These are phyloP conservation scores for Cardiospermum halicacabum DNA, from an alignment of 345 rosid species.

Conservation along the genomic window DNA sequence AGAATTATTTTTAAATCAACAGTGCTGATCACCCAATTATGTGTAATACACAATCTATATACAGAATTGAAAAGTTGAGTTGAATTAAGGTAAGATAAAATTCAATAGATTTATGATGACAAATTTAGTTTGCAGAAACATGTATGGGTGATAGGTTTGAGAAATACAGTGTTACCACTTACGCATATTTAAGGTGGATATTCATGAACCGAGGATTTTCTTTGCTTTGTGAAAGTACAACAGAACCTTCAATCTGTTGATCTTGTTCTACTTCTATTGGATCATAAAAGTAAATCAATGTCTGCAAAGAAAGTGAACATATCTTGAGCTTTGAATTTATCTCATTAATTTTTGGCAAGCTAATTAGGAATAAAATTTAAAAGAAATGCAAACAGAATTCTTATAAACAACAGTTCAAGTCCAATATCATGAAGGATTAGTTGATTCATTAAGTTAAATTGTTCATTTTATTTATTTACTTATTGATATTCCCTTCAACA, in stretches of 20 bases:
- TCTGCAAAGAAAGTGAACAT: constrained; percentile 45
- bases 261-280: constrained; percentile 91
- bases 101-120: constrained; percentile 4
- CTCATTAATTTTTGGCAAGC: not conserved
- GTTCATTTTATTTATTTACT: not conserved
- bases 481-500: not conserved
- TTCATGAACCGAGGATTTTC: constrained; percentile 93
- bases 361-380: not conserved
- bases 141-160: constrained; percentile 4
- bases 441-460: not conserved
- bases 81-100: too few species aligned
- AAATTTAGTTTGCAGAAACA: constrained; percentile 6
- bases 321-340: not conserved
- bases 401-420: not conserved
- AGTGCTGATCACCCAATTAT: too few species aligned
- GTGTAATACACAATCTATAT: too few species aligned
- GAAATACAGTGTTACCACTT: constrained; percentile 24
- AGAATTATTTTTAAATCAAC: too few species aligned
- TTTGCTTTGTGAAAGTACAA: constrained; percentile 79
- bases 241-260: constrained; percentile 78
- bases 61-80: too few species aligned
- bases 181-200: constrained; percentile 87
- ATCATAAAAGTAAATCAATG: constrained; percentile 88
- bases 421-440: not conserved
- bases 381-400: not conserved